Conservation (phyloP, 345 rosid genomes). For the Erucastrum elatum region DNA sequence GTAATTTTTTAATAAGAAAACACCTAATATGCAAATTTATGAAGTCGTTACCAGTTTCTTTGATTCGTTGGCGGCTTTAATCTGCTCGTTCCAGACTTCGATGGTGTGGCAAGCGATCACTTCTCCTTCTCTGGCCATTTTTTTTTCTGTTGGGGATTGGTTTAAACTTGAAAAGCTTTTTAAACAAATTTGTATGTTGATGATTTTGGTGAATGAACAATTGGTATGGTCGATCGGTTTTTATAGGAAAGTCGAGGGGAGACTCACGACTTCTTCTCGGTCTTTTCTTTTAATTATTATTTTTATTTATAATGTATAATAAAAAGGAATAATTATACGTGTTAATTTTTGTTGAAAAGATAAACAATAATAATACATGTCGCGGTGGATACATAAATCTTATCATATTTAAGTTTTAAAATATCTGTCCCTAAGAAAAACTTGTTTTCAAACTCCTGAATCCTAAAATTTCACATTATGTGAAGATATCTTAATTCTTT, state of each 20-base stretch:
- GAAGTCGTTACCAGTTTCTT: slow-evolving; percentile 48
- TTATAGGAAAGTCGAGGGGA: not conserved
- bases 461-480: too few species aligned
- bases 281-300: not conserved
- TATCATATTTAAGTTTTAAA: not conserved
- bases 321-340: not conserved
- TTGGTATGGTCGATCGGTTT: not conserved
- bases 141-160: not conserved
- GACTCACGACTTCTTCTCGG: not conserved
- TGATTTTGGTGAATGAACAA: not conserved
- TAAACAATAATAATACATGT: not conserved
- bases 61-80: slow-evolving; percentile 45
- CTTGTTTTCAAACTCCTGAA: not conserved
- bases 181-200: not conserved
- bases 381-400: not conserved
- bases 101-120: slow-evolving; percentile 57
- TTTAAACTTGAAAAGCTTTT: not conserved
- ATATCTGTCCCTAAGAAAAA: not conserved
- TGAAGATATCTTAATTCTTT: too few species aligned
- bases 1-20: not conserved
- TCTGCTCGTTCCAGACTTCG: slow-evolving; percentile 49
- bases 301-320: not conserved
- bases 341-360: too few species aligned
- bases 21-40: not conserved
- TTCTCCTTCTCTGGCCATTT: slow-evolving; percentile 62